phyloP scores from a whole-genome alignment of 805 yeast species.

The Candida xiaguanensis region DNA sequence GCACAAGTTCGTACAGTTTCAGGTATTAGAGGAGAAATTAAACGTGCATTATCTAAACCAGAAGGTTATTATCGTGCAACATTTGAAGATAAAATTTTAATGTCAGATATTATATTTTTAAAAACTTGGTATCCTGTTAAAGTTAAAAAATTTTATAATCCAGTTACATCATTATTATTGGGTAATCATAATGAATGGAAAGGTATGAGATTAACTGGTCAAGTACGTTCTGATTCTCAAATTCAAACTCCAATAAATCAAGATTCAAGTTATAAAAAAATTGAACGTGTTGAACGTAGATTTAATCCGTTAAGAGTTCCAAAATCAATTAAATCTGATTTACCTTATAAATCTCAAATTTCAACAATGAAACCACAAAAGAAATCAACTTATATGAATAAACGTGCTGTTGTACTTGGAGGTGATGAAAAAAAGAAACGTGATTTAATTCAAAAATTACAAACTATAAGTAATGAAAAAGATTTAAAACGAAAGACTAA shows the following conservation, averaged over 20 bases:
- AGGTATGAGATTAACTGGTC: conserved; percentile 95
- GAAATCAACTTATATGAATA: conserved; percentile 73
- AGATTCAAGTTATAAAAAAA: conserved; percentile 56
- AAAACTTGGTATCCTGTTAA: conserved; percentile 97
- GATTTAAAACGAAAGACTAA: conserved; percentile 71
- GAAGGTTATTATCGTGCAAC: conserved; percentile 96
- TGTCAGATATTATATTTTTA: conserved; percentile 85
- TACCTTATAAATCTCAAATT: conserved; percentile 92
- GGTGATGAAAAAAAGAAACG: conserved; percentile 95
- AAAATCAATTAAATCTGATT: conserved; percentile 61
- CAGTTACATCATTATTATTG: conserved; percentile 85
- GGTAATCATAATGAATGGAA: conserved; percentile 82
- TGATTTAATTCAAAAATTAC: conserved; percentile 79
- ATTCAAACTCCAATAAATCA: conserved; percentile 57
- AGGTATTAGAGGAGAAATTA: conserved; percentile 96
- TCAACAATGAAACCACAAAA: conserved; percentile 84
- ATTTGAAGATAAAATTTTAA: conserved; percentile 88
- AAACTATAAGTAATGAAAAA: conserved; percentile 81
- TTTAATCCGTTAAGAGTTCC: conserved; percentile 91
- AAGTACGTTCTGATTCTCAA: conserved; percentile 74
- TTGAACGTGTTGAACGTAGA: conserved; percentile 79
- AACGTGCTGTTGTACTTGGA: conserved; percentile 89
- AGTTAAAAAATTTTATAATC: conserved; percentile 88
- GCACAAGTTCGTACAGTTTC: conserved; percentile 95
- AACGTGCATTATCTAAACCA: conserved; percentile 88